Evolutionary conservation across 768 basidiomycete genomes (phyloP).

Genomic region (Tricholoma hemisulphureum): DNA sequence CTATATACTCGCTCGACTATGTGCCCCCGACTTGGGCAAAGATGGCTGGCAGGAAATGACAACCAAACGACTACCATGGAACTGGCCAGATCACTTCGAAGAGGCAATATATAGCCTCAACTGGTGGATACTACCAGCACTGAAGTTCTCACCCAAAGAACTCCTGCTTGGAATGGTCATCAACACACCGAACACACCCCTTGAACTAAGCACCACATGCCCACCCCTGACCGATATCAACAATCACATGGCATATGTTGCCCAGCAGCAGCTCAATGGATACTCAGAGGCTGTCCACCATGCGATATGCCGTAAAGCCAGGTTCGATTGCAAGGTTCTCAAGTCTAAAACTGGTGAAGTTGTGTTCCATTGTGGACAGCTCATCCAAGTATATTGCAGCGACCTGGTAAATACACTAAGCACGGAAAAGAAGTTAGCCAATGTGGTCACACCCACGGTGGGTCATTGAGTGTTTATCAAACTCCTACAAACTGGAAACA

Average conservation of each 20-base stretch:
- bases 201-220: neutral
- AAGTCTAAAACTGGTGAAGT: slow-evolving; percentile 16
- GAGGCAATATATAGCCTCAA: slow-evolving; percentile 23
- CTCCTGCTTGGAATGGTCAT: slow-evolving; percentile 29
- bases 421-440: slow-evolving; percentile 26
- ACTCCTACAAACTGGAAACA: slow-evolving; percentile 3
- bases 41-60: slow-evolving; percentile 19
- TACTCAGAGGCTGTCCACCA: slow-evolving; percentile 24
- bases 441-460: slow-evolving; percentile 29
- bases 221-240: slow-evolving; percentile 8
- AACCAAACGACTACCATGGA: slow-evolving; percentile 19
- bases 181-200: slow-evolving; percentile 23
- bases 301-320: slow-evolving; percentile 20
- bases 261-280: slow-evolving; percentile 29
- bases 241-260: slow-evolving; percentile 24
- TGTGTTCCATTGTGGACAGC: slow-evolving; percentile 22
- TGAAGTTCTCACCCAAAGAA: slow-evolving; percentile 29
- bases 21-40: slow-evolving; percentile 22
- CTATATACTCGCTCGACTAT: slow-evolving; percentile 23
- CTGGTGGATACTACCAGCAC: slow-evolving; percentile 21
- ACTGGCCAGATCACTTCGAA: slow-evolving; percentile 34
- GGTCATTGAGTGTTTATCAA: neutral
- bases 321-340: slow-evolving; percentile 27
- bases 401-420: slow-evolving; percentile 26
- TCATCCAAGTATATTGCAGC: slow-evolving; percentile 31